phyloP scores from a whole-genome alignment of 148 eudicot species.

The Limonium bicolor region DNA sequence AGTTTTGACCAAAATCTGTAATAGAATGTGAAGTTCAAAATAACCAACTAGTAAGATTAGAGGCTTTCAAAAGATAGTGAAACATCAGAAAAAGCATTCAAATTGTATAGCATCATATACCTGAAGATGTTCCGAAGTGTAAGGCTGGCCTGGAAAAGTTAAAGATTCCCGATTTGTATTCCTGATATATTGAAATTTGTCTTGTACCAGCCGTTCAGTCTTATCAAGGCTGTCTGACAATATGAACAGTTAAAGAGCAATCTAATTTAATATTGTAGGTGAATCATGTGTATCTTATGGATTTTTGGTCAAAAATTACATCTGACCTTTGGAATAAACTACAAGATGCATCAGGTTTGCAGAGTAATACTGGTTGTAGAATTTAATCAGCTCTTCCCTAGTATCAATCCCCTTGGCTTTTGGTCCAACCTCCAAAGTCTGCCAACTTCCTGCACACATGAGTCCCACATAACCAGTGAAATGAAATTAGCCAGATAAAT shows the following conservation, averaged over 20 bases:
- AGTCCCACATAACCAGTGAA: neutral
- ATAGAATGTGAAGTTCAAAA: no score
- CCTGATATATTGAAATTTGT: constrained; percentile 61
- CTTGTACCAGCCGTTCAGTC: constrained; percentile 37
- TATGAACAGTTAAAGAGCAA: no score
- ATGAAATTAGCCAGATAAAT: no score
- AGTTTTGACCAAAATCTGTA: constrained; percentile 78
- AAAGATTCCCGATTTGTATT: constrained; percentile 38
- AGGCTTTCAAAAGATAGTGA: neutral
- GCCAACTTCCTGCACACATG: constrained; percentile 61
- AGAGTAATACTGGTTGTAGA: constrained; percentile 69
- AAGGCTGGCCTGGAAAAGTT: constrained; percentile 75
- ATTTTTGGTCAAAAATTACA: no score
- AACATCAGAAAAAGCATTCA: neutral
- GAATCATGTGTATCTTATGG: no score
- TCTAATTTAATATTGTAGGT: no score
- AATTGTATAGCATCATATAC: constrained; percentile 12
- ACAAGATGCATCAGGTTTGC: constrained; percentile 90
- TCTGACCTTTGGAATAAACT: constrained; percentile 80
- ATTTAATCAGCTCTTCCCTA: constrained; percentile 67
- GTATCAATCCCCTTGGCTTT: constrained; percentile 67
- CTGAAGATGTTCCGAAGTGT: constrained; percentile 83
- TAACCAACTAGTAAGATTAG: no score
- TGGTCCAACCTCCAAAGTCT: constrained; percentile 76
- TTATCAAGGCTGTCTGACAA: constrained; percentile 69